Percentiles rank a stretch among this genome's conserved stretches.
Conservation (phyloP, 306 rosid species). For the barrel medic (Medicago truncatula) region MtrunA17r5.0-ANR NC_053042.1:6149501-6150000, state of each 20-base stretch:
- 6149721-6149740: background rate
- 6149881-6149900: background rate
- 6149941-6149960: too few species aligned
- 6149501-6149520: constrained; percentile 57
- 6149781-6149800: background rate
- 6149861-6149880: background rate
- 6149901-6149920: too few species aligned
- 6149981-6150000: too few species aligned
- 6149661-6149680: background rate
- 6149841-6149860: background rate
- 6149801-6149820: background rate
- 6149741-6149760: background rate
- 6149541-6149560: constrained; percentile 7
- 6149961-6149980: too few species aligned
- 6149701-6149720: background rate
- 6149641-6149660: background rate
- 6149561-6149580: background rate
- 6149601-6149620: background rate
- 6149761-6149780: background rate
- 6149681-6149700: background rate
- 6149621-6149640: background rate
- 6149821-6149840: background rate
- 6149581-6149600: background rate
- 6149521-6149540: constrained; percentile 34
- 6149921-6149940: too few species aligned